These are phyloP conservation scores for Aquilaria yunnanensis DNA, from an alignment of 345 rosid species.

Conservation along the genomic window DNA sequence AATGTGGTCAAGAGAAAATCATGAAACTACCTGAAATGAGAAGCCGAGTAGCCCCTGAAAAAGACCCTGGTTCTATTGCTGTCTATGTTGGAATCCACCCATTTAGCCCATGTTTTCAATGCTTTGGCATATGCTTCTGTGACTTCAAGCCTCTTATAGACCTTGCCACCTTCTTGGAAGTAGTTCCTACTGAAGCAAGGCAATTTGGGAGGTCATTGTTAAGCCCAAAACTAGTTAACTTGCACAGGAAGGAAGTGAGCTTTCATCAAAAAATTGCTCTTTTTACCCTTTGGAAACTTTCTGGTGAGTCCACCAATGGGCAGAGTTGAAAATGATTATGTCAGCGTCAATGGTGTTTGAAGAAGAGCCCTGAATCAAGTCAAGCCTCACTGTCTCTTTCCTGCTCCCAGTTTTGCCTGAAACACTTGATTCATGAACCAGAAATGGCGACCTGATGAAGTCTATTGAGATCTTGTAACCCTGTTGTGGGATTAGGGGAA, in stretches of 20 bases:
- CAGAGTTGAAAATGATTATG: slow-evolving; percentile 50
- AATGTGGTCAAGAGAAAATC: not conserved
- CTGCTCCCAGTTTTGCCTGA: slow-evolving; percentile 15
- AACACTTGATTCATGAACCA: slow-evolving; percentile 37
- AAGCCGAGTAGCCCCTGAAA: slow-evolving; percentile 78
- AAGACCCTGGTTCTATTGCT: slow-evolving; percentile 46
- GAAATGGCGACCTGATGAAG: slow-evolving; percentile 42
- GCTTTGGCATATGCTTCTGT: slow-evolving; percentile 62
- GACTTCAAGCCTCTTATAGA: slow-evolving; percentile 41
- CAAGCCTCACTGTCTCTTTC: slow-evolving; percentile 39
- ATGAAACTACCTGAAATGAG: slow-evolving; percentile 48
- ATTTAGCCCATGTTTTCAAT: slow-evolving; percentile 62
- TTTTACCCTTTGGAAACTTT: slow-evolving; percentile 36
- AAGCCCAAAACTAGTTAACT: not conserved
- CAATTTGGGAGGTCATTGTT: not conserved
- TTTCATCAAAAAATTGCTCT: not conserved
- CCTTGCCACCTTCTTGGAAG: slow-evolving; percentile 63
- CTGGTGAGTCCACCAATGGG: slow-evolving; percentile 56
- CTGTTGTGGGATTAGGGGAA: slow-evolving; percentile 6
- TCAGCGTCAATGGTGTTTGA: slow-evolving; percentile 31
- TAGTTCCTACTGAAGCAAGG: slow-evolving; percentile 38
- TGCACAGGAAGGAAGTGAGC: too few species aligned
- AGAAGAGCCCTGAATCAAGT: slow-evolving; percentile 27
- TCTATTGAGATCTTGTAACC: slow-evolving; percentile 38
- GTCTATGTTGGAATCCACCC: slow-evolving; percentile 64